Evolutionary conservation across 805 yeast genomes (phyloP), one percentile per base, ranked within the genome.

Genomic region (Ogataea paraovalis): DNA sequence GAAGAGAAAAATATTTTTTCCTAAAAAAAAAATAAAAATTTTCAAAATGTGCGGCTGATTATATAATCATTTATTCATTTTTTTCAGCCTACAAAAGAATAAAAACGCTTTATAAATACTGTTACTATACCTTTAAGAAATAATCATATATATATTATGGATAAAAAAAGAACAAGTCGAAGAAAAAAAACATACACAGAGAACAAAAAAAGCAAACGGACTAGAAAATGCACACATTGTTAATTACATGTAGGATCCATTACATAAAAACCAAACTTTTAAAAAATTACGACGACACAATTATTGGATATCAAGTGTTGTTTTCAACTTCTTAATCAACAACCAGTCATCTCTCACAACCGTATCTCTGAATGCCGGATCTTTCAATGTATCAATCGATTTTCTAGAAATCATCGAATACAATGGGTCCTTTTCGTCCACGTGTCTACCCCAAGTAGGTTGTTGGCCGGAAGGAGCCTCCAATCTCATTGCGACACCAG

Each of bases 381-480:
- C 99, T 73, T 94, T 94, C 77, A 94, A 81, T n/a, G 96, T 87
- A 67, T 94, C 97, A 58, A 94, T 91, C 32, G 96, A 87, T 69
- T 76, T 87, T 76, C 99, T 83, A 12, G 94, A 66, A 54, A 94
- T 79, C 72, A 86, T 76, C n/a, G 99, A 92, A 71, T 91, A 94
- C 64, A 94, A 74, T 41, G 79, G 76, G 68, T 94, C 99, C 49
- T 80, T 74, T 71, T 94, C 99, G 68, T 90, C 96, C 58, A 94
- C 95, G 65, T 94, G 99, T 74, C 99, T 88, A 54, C 99, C 99
- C 98, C 98, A 94, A 13, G 88, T 83, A 46, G 99, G 98, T 72
- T 90, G 96, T 55, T 87, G 92, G 49, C 86, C 76, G 39, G 96
- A 86, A 55, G 96, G 91, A 60, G 88, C 85, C 48, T 94, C 99